These are phyloP conservation scores for Urochloa ruziziensis DNA, from an alignment of 176 grass and related monocot genomes.

Conservation along the genomic window DNA sequence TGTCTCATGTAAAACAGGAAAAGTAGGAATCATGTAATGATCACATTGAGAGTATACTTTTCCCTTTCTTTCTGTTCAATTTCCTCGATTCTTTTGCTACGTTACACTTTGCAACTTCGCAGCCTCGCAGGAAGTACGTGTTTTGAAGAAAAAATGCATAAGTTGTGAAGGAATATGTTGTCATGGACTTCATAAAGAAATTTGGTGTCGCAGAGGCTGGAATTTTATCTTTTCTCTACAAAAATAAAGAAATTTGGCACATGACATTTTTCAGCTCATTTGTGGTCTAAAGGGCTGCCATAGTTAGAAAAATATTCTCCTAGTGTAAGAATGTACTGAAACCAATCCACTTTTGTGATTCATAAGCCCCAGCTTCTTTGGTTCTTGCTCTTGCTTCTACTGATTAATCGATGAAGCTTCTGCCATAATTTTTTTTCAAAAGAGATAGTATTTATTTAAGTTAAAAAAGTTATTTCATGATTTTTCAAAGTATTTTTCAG, in stretches of 20 bases:
- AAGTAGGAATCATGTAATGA: background rate
- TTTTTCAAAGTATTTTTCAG: background rate
- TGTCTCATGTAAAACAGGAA: slow-evolving; percentile 8
- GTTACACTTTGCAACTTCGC: background rate
- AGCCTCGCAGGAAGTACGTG: too few relatives aligned
- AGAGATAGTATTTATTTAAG: background rate
- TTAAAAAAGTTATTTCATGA: background rate
- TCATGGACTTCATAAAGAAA: background rate
- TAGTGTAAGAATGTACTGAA: background rate
- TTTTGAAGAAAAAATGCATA: background rate
- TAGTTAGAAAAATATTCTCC: background rate
- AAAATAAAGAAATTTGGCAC: background rate
- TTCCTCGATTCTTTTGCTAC: background rate
- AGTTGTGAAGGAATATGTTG: background rate
- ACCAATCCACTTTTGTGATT: background rate
- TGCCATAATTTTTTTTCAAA: background rate
- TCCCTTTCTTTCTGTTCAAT: background rate
- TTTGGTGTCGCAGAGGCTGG: too few relatives aligned
- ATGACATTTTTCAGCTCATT: background rate
- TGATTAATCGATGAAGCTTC: background rate
- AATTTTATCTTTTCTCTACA: too few relatives aligned
- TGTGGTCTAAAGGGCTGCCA: background rate
- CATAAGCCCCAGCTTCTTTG: background rate
- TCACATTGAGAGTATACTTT: slow-evolving; percentile 1
- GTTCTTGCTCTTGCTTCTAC: background rate